Conservation (phyloP, 2,329 filamentous ascomycete genomes). For the Pyrenochaeta sp. region DNA sequence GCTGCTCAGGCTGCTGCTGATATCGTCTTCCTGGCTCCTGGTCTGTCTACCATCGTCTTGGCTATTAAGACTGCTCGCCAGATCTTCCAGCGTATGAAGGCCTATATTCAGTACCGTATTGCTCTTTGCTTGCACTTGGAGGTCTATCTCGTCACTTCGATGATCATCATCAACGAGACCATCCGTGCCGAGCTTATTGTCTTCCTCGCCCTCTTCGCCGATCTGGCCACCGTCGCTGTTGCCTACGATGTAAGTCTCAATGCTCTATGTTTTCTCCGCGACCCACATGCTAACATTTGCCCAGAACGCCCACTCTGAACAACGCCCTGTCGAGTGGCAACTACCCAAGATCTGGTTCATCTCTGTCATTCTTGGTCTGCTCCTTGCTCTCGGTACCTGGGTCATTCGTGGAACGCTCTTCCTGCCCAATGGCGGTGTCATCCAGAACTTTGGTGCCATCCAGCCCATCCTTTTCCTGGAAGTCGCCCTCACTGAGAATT, state of each 20-base stretch:
- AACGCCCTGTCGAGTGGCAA: slow-evolving; percentile 80
- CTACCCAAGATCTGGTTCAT: slow-evolving; percentile 84
- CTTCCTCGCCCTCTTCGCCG: slow-evolving; percentile 81
- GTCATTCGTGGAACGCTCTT: slow-evolving; percentile 75
- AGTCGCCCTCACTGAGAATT: slow-evolving; percentile 62
- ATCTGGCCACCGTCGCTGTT: slow-evolving; percentile 80
- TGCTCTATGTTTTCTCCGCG: neutral
- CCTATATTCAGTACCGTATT: slow-evolving; percentile 80
- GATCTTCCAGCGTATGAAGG: slow-evolving; percentile 82
- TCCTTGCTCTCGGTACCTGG: slow-evolving; percentile 77
- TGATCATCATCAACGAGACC: slow-evolving; percentile 83
- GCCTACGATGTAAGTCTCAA: slow-evolving; percentile 67
- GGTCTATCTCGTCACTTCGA: slow-evolving; percentile 79
- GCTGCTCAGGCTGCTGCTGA: slow-evolving; percentile 76
- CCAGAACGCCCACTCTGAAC: slow-evolving; percentile 75
- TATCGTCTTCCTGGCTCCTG: slow-evolving; percentile 78
- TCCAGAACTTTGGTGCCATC: slow-evolving; percentile 77
- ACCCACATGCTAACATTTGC: slow-evolving; percentile 3
- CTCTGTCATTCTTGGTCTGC: slow-evolving; percentile 70
- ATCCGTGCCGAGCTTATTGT: slow-evolving; percentile 76
- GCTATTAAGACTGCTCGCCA: slow-evolving; percentile 78
- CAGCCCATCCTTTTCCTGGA: slow-evolving; percentile 72
- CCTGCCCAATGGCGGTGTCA: slow-evolving; percentile 74
- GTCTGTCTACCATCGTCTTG: slow-evolving; percentile 74
- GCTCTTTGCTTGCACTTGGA: slow-evolving; percentile 77